Conservation (phyloP, 441 rosid species). For the Erysimum cheiri region DNA sequence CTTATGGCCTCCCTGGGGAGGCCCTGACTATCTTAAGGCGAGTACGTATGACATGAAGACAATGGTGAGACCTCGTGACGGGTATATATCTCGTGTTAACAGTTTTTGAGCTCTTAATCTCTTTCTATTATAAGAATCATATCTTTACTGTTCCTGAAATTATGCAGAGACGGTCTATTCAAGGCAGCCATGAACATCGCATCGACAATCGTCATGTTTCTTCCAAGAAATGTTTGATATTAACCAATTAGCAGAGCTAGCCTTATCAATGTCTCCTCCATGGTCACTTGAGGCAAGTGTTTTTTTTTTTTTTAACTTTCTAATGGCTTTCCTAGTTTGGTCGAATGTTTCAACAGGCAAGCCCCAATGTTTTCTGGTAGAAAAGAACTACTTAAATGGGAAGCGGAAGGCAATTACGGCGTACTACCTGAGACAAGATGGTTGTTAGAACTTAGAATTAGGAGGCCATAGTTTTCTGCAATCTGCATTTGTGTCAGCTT, state of each 20-base stretch:
- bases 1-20: slow-evolving; percentile 98
- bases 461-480: no score
- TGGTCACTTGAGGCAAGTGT: slow-evolving; percentile 83
- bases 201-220: slow-evolving; percentile 72
- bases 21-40: slow-evolving; percentile 78
- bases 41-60: slow-evolving; percentile 70
- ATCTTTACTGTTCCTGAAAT: slow-evolving; percentile 24
- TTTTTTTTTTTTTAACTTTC: slow-evolving; percentile 5
- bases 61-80: slow-evolving; percentile 88
- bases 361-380: no score
- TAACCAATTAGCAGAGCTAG: slow-evolving; percentile 84
- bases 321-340: neutral
- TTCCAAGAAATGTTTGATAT: slow-evolving; percentile 82
- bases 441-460: no score
- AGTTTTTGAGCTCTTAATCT: slow-evolving; percentile 2
- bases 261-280: slow-evolving; percentile 65
- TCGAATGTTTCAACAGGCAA: no score
- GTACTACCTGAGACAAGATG: no score
- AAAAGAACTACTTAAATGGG: no score
- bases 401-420: no score
- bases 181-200: slow-evolving; percentile 69
- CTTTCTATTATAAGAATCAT: neutral
- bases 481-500: no score
- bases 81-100: slow-evolving; percentile 50
- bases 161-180: slow-evolving; percentile 68